Percentiles rank a stretch among this genome's conserved stretches.
phyloP scores from a whole-genome alignment of 495 filamentous ascomycete genomes.

The Talaromyces ruber region DNA sequence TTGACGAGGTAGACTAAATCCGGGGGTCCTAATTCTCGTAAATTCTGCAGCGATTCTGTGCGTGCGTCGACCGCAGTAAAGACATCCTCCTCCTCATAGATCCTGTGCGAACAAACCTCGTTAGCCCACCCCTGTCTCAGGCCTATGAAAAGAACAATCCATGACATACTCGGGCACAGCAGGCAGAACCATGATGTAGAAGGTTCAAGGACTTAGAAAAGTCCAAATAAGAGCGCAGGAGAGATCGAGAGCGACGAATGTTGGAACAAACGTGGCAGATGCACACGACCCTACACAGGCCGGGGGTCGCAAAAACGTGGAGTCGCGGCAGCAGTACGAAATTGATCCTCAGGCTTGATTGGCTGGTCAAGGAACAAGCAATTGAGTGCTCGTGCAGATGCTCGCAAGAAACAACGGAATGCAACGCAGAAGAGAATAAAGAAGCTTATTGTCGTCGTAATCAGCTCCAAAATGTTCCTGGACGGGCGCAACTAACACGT shows the following conservation, averaged over 20 bases:
- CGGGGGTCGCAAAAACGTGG: neutral
- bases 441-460: neutral
- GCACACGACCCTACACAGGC: neutral
- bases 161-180: constrained; percentile 77
- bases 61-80: constrained; percentile 83
- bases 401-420: neutral
- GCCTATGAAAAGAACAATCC: constrained; percentile 17
- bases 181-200: constrained; percentile 69
- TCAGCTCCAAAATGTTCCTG: neutral
- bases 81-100: constrained; percentile 79
- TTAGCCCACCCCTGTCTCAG: neutral
- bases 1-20: constrained; percentile 94
- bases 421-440: neutral
- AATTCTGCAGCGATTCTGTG: constrained; percentile 70
- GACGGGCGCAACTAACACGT: neutral
- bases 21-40: constrained; percentile 90
- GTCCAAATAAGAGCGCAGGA: neutral
- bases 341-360: neutral
- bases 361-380: neutral
- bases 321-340: neutral
- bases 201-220: neutral
- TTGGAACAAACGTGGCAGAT: constrained; percentile 1
- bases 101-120: constrained; percentile 37
- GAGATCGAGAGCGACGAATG: neutral
- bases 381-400: too few relatives aligned